Evolutionary conservation across 495 filamentous ascomycete species (phyloP).

Genomic region (Thermochaetoides thermophila): DNA sequence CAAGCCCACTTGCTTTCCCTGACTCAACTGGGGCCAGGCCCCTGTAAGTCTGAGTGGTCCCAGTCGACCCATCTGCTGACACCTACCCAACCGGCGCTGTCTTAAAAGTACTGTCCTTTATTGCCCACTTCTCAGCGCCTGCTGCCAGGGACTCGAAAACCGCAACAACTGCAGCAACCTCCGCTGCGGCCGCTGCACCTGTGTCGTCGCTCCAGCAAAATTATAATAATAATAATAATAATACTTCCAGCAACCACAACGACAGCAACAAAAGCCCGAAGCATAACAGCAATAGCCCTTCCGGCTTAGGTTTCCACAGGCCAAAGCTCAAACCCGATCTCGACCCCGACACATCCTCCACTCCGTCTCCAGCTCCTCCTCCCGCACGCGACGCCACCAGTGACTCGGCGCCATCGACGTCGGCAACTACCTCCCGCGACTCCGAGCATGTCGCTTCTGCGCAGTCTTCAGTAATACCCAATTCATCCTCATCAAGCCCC

Average conservation of each 20-base stretch:
- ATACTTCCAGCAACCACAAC: background rate
- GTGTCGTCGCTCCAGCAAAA: background rate
- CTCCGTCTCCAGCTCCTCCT: conserved; percentile 5
- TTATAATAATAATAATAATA: background rate
- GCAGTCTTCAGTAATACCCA: conserved; percentile 11
- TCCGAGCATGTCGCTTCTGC: conserved; percentile 22
- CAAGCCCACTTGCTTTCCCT: too few relatives aligned
- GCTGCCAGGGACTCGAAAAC: conserved; percentile 26
- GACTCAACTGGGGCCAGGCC: too few relatives aligned
- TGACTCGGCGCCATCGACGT: conserved; percentile 14
- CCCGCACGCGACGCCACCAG: conserved; percentile 13
- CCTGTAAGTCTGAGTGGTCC: too few relatives aligned
- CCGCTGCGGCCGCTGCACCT: background rate
- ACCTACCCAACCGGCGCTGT: too few relatives aligned
- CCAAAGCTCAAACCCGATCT: conserved; percentile 19
- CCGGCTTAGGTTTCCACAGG: background rate
- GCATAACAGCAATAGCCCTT: background rate
- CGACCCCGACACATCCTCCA: conserved; percentile 7
- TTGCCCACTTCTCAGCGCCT: conserved; percentile 39
- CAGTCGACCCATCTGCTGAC: too few relatives aligned
- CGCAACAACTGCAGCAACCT: conserved; percentile 6
- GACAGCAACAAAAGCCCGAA: background rate
- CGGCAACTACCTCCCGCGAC: conserved; percentile 10
- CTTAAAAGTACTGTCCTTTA: conserved; percentile 46
- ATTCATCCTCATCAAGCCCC: conserved; percentile 12